Evolutionary conservation across 345 rosid species (phyloP).

Genomic region (Populus simonii): DNA sequence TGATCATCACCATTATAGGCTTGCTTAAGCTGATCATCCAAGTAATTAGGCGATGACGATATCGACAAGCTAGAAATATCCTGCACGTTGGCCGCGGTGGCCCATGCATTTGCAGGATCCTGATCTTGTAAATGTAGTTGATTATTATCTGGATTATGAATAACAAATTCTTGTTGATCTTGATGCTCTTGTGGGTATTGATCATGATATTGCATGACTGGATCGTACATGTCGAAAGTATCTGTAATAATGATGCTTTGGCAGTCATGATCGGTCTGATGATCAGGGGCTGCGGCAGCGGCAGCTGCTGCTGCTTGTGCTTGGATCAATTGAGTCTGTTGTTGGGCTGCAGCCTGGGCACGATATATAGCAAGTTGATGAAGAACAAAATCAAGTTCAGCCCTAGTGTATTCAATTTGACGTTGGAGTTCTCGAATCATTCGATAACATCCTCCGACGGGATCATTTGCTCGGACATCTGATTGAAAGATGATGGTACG

Average conservation of each 20-base stretch:
- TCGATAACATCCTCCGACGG: conserved; percentile 73
- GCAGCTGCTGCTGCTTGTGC: neutral
- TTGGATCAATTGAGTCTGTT: conserved; percentile 6
- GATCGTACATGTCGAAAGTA: conserved; percentile 17
- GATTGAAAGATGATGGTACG: conserved; percentile 80
- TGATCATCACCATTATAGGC: conserved; percentile 1
- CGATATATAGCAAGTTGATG: conserved; percentile 54
- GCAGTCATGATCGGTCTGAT: too few species aligned
- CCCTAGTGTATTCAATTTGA: conserved; percentile 60
- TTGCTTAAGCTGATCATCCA: neutral
- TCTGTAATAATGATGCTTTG: neutral
- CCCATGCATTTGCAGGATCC: neutral
- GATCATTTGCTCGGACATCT: conserved; percentile 81
- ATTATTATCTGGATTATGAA: neutral
- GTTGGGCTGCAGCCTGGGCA: conserved; percentile 8
- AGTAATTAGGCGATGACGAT: neutral
- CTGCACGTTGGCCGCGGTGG: neutral
- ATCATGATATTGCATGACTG: conserved; percentile 2
- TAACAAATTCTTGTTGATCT: conserved; percentile 1
- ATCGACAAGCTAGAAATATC: conserved; percentile 7
- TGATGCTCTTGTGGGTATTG: neutral
- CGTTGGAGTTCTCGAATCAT: conserved; percentile 64
- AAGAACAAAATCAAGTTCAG: conserved; percentile 72
- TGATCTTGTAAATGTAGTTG: neutral
- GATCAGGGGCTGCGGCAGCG: neutral